phyloP scores from a whole-genome alignment of 1,139 yeast genomes.

The Scheffersomyces stambukii region DNA sequence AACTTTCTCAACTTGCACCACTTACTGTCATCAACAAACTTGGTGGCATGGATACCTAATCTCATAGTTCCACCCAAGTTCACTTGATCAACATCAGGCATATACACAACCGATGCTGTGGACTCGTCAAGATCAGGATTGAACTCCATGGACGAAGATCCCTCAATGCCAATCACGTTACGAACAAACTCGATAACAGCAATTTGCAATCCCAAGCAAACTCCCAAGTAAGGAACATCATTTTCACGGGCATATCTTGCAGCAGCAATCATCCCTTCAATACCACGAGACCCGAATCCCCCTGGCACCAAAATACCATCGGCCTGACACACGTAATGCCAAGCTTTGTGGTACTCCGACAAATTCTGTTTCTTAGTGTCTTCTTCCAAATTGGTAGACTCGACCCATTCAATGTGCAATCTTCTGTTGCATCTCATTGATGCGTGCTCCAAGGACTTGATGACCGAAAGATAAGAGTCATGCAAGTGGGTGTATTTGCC shows the following conservation, averaged over 20 bases:
- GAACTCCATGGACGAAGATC: slow-evolving; percentile 84
- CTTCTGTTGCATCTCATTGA: slow-evolving; percentile 85
- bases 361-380: slow-evolving; percentile 60
- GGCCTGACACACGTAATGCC: slow-evolving; percentile 92
- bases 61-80: slow-evolving; percentile 99
- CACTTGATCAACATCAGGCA: slow-evolving; percentile 97
- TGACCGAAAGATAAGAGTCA: slow-evolving; percentile 92
- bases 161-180: slow-evolving; percentile 63
- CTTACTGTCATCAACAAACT: slow-evolving; percentile 66
- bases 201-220: slow-evolving; percentile 95
- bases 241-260: slow-evolving; percentile 98
- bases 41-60: slow-evolving; percentile 88
- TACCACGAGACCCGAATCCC: slow-evolving; percentile 96
- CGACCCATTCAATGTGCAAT: slow-evolving; percentile 92
- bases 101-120: slow-evolving; percentile 82
- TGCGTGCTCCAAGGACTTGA: slow-evolving; percentile 92
- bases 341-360: slow-evolving; percentile 85
- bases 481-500: slow-evolving; percentile 96
- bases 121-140: slow-evolving; percentile 58
- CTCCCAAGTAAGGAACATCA: slow-evolving; percentile 90
- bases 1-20: slow-evolving; percentile 73
- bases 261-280: slow-evolving; percentile 96
- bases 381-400: slow-evolving; percentile 84
- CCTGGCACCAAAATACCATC: slow-evolving; percentile 98
- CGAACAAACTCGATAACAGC: slow-evolving; percentile 95